Conservation (phyloP, 768 basidiomycete species). For the Tricholoma saponaceum region DNA sequence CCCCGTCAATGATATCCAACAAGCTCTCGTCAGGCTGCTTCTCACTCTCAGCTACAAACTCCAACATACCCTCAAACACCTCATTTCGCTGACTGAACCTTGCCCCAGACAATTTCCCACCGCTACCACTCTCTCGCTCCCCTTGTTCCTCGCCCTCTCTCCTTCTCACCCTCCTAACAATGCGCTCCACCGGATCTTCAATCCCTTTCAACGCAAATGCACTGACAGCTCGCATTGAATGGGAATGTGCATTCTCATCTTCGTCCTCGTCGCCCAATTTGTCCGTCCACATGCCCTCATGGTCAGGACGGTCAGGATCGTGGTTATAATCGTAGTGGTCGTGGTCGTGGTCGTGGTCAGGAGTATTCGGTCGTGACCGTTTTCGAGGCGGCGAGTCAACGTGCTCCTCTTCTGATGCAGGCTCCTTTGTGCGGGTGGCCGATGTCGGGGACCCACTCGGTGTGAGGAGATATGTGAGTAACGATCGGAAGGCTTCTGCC, state of each 20-base stretch:
- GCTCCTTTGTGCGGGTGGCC: conserved; percentile 8
- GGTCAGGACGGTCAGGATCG: not conserved
- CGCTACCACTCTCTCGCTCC: conserved; percentile 3
- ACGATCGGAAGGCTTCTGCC: conserved; percentile 55
- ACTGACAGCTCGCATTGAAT: conserved; percentile 8
- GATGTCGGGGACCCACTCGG: conserved; percentile 24
- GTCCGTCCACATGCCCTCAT: conserved; percentile 37
- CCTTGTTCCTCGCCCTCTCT: not conserved
- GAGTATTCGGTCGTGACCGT: conserved; percentile 39
- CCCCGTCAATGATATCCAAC: conserved; percentile 55
- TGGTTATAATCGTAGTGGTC: not conserved
- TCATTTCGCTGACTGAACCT: conserved; percentile 63
- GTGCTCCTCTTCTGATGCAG: conserved; percentile 8
- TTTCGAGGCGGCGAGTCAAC: conserved; percentile 39
- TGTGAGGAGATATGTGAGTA: conserved; percentile 61
- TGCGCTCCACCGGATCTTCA: conserved; percentile 25
- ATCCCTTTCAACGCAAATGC: conserved; percentile 12
- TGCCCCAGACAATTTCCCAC: conserved; percentile 33
- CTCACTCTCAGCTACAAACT: conserved; percentile 55
- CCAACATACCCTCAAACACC: conserved; percentile 65
- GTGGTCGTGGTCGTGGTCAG: conserved; percentile 16
- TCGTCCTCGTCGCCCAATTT: conserved; percentile 31
- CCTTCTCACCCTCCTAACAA: conserved; percentile 13
- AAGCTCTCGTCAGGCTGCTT: conserved; percentile 67
- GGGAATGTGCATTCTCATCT: conserved; percentile 10